A percentile compares a stretch with the other conserved stretches of the same genome.
phyloP scores from a whole-genome alignment of 2,329 filamentous ascomycete species.

The Cladosporium sp. region DNA sequence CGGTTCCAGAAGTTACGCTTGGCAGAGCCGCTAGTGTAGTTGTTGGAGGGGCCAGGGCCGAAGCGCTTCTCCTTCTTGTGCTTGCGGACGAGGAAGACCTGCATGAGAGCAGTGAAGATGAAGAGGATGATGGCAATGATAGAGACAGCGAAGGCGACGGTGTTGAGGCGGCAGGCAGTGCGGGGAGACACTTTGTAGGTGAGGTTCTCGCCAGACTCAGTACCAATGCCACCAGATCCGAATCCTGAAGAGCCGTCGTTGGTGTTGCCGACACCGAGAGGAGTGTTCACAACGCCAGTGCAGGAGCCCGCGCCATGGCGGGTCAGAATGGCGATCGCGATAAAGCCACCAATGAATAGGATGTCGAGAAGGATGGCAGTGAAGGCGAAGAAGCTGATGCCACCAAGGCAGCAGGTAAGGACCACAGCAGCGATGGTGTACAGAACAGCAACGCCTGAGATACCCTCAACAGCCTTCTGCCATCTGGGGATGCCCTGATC shows the following conservation, averaged over 20 bases:
- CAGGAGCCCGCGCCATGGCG: slow-evolving; percentile 66
- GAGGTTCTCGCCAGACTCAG: slow-evolving; percentile 35
- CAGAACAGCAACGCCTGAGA: slow-evolving; percentile 68
- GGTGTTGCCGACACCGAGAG: slow-evolving; percentile 62
- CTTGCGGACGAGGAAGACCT: slow-evolving; percentile 64
- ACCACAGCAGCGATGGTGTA: slow-evolving; percentile 72
- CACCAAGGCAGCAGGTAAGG: slow-evolving; percentile 75
- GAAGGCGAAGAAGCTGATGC: slow-evolving; percentile 67
- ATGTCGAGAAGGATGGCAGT: slow-evolving; percentile 73
- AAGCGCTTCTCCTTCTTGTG: slow-evolving; percentile 72
- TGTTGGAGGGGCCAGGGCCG: slow-evolving; percentile 61
- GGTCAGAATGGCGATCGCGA: slow-evolving; percentile 76
- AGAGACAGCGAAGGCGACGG: slow-evolving; percentile 70
- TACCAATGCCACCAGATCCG: slow-evolving; percentile 44
- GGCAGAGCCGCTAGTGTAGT: slow-evolving; percentile 62
- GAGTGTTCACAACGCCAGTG: slow-evolving; percentile 59
- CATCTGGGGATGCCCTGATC: slow-evolving; percentile 59
- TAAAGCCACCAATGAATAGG: slow-evolving; percentile 69
- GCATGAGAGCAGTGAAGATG: slow-evolving; percentile 65
- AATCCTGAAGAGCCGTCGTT: slow-evolving; percentile 45
- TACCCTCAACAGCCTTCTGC: slow-evolving; percentile 57
- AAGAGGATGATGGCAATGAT: slow-evolving; percentile 78
- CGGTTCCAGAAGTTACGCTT: slow-evolving; percentile 40
- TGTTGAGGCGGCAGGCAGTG: slow-evolving; percentile 73
- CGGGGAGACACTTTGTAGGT: slow-evolving; percentile 45